These are phyloP conservation scores for Poa pratensis DNA, from an alignment of 176 grass and related monocot genomes.

Conservation along the genomic window DNA sequence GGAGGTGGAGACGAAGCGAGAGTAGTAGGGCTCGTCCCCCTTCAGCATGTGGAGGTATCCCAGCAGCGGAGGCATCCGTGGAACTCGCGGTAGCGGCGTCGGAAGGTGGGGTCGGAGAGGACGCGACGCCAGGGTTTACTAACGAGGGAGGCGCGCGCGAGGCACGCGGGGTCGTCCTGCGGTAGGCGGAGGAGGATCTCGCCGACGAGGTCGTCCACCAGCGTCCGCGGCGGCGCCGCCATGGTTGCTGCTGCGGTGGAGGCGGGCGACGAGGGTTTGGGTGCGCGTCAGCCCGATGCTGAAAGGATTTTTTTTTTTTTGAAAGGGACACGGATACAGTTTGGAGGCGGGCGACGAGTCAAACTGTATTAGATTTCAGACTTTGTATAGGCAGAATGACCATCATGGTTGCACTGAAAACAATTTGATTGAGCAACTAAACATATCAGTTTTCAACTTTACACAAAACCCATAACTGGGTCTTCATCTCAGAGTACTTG, in stretches of 20 bases:
- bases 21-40: neutral
- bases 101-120: neutral
- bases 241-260: constrained; percentile 7
- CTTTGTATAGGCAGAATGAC: too few relatives aligned
- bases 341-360: too few relatives aligned
- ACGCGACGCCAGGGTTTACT: neutral
- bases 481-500: too few relatives aligned
- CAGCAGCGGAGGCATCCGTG: too few relatives aligned
- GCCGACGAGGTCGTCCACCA: neutral
- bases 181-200: neutral
- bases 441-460: too few relatives aligned
- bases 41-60: neutral
- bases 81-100: neutral
- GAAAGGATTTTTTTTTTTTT: too few relatives aligned
- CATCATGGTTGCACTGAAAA: too few relatives aligned
- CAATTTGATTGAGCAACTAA: too few relatives aligned
- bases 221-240: neutral
- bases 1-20: neutral
- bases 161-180: neutral
- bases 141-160: neutral
- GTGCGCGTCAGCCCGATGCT: neutral
- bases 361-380: too few relatives aligned
- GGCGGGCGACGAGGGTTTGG: neutral
- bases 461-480: too few relatives aligned
- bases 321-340: neutral